Evolutionary conservation across 345 rosid genomes (phyloP).

Genomic region (Pelargonium nanum): DNA sequence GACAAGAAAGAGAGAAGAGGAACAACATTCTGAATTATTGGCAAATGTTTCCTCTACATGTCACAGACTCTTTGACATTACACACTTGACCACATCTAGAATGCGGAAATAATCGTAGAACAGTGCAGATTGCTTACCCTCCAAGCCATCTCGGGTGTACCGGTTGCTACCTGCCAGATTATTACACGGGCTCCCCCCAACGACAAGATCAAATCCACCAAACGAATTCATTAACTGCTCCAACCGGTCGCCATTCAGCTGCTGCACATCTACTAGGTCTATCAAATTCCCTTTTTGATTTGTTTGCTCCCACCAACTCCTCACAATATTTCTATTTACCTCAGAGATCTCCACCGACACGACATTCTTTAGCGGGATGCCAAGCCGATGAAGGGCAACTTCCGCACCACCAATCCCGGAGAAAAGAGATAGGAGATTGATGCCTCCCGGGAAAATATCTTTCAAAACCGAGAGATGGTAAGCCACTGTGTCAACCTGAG

Average conservation of each 20-base stretch:
- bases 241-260: slow-evolving; percentile 29
- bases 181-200: slow-evolving; percentile 93
- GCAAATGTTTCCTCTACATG: too few relatives aligned
- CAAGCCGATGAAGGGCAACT: slow-evolving; percentile 74
- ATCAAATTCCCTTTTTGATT: slow-evolving; percentile 62
- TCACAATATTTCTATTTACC: slow-evolving; percentile 43
- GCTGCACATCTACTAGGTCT: slow-evolving; percentile 42
- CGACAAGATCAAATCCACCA: slow-evolving; percentile 78
- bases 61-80: slow-evolving; percentile 15
- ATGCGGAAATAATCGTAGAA: slow-evolving; percentile 67
- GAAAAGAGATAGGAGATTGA: slow-evolving; percentile 72
- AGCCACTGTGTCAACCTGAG: slow-evolving; percentile 89
- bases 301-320: slow-evolving; percentile 85
- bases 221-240: slow-evolving; percentile 35
- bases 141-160: slow-evolving; percentile 61
- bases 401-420: slow-evolving; percentile 95
- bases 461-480: slow-evolving; percentile 68
- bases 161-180: slow-evolving; percentile 87
- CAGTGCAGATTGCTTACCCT: slow-evolving; percentile 66
- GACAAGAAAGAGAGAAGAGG: too few relatives aligned
- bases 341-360: slow-evolving; percentile 67
- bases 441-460: slow-evolving; percentile 48
- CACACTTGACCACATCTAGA: slow-evolving; percentile 39
- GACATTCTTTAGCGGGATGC: slow-evolving; percentile 52
- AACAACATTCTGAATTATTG: too few relatives aligned